Percentiles rank a stretch among this genome's conserved stretches.
Evolutionary conservation across 495 filamentous ascomycete genomes (phyloP).

Genomic region (Annulohypoxylon moriforme): DNA sequence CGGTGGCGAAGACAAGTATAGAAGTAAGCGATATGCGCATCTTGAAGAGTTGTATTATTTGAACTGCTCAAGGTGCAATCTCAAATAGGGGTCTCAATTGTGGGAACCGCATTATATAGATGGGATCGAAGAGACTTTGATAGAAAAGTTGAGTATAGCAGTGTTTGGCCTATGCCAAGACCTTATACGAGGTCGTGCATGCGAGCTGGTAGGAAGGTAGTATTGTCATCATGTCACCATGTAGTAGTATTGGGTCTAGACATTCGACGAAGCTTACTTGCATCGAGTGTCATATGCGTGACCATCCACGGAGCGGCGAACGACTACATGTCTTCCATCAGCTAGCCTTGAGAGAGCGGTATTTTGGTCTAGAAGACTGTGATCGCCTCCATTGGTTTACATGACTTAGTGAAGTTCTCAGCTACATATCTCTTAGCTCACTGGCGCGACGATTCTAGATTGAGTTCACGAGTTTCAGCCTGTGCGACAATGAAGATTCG

Average conservation of each 20-base stretch:
- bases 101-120: neutral
- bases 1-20: slow-evolving; percentile 41
- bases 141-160: neutral
- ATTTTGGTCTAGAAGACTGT: neutral
- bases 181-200: slow-evolving; percentile 34
- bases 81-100: neutral
- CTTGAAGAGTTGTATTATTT: neutral
- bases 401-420: neutral
- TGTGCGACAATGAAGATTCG: too few relatives aligned
- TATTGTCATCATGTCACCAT: slow-evolving; percentile 1
- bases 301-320: neutral
- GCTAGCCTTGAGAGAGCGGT: neutral
- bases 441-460: neutral
- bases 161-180: slow-evolving; percentile 25
- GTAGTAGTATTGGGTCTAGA: slow-evolving; percentile 28
- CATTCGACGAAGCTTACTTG: slow-evolving; percentile 21
- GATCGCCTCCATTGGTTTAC: neutral
- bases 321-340: neutral
- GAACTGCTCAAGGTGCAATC: neutral
- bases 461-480: neutral
- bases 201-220: slow-evolving; percentile 14
- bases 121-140: neutral
- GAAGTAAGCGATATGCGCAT: slow-evolving; percentile 30
- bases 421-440: neutral
- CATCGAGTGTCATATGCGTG: slow-evolving; percentile 11